phyloP scores from a whole-genome alignment of 2,329 filamentous ascomycete species.

The Fusarium ramigenum region DNA sequence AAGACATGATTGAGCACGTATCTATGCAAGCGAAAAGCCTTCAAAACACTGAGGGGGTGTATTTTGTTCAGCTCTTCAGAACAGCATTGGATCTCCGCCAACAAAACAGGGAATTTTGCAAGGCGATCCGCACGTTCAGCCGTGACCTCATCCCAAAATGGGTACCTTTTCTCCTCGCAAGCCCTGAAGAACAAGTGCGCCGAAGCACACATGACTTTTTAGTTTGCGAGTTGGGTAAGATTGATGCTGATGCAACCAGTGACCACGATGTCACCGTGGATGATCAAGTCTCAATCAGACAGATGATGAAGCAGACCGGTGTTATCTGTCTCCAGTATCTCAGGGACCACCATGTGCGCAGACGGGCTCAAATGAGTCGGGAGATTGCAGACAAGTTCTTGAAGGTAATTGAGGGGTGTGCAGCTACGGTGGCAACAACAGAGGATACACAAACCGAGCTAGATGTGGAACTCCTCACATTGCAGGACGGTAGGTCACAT shows the following conservation, averaged over 20 bases:
- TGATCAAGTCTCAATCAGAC: slow-evolving; percentile 35
- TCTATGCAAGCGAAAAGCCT: slow-evolving; percentile 54
- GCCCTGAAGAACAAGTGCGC: slow-evolving; percentile 55
- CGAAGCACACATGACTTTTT: slow-evolving; percentile 56
- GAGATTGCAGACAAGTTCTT: slow-evolving; percentile 56
- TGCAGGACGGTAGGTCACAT: slow-evolving; percentile 42
- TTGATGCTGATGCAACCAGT: slow-evolving; percentile 35
- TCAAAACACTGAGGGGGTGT: slow-evolving; percentile 58
- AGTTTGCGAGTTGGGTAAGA: slow-evolving; percentile 53
- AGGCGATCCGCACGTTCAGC: slow-evolving; percentile 32
- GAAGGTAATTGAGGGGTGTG: slow-evolving; percentile 54
- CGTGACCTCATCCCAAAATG: slow-evolving; percentile 53
- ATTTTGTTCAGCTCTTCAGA: slow-evolving; percentile 58
- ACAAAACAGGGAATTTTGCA: slow-evolving; percentile 39
- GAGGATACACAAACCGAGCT: slow-evolving; percentile 46
- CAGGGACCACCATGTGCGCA: slow-evolving; percentile 56
- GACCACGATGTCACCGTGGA: slow-evolving; percentile 45
- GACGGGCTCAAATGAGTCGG: slow-evolving; percentile 53
- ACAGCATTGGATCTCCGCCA: slow-evolving; percentile 43
- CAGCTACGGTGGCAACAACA: slow-evolving; percentile 47
- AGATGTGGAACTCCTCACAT: slow-evolving; percentile 42
- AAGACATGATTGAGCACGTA: slow-evolving; percentile 55
- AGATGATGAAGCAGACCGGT: slow-evolving; percentile 52
- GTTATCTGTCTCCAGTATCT: slow-evolving; percentile 58
- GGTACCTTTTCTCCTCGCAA: slow-evolving; percentile 61